Conservation (phyloP, 441 rosid genomes). For the Populus hybrid region DNA sequence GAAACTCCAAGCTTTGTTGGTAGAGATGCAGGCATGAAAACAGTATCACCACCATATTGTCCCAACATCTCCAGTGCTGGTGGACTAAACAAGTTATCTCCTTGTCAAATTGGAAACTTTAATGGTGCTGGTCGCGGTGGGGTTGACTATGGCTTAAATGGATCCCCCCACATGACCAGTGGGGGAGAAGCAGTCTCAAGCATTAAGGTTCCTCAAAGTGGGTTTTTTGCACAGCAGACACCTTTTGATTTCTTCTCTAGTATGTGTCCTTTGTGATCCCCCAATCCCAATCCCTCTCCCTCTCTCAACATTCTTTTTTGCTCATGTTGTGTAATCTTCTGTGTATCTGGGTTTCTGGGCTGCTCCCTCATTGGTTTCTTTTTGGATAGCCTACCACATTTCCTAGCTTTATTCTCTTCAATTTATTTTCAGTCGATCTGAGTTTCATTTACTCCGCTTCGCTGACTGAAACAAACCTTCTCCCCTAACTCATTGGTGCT, state of each 20-base stretch:
- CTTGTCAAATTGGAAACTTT: constrained; percentile 39
- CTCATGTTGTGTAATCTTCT: background rate
- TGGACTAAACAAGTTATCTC: background rate
- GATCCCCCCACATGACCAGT: constrained; percentile 21
- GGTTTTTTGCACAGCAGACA: constrained; percentile 30
- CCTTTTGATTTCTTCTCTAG: constrained; percentile 62
- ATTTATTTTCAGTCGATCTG: background rate
- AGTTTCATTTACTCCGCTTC: constrained; percentile 4
- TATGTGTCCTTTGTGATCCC: constrained; percentile 12
- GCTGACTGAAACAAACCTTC: constrained; percentile 19
- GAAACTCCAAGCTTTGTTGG: constrained; percentile 30
- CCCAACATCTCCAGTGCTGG: constrained; percentile 10
- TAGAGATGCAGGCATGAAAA: constrained; percentile 20
- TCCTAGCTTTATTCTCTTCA: background rate
- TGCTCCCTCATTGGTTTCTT: constrained; percentile 8
- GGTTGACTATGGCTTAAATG: constrained; percentile 22
- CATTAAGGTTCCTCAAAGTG: constrained; percentile 21
- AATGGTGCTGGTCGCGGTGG: constrained; percentile 21
- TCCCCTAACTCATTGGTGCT: constrained; percentile 9
- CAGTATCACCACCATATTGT: constrained; percentile 14
- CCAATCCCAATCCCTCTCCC: background rate
- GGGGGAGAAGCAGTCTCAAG: constrained; percentile 27
- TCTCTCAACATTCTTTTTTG: background rate
- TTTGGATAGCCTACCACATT: background rate
- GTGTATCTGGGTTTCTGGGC: constrained; percentile 20